A percentile compares a stretch with the other conserved stretches of the same genome.
phyloP scores from a whole-genome alignment of 257 asterid genomes.

The Plantago ovata region DNA sequence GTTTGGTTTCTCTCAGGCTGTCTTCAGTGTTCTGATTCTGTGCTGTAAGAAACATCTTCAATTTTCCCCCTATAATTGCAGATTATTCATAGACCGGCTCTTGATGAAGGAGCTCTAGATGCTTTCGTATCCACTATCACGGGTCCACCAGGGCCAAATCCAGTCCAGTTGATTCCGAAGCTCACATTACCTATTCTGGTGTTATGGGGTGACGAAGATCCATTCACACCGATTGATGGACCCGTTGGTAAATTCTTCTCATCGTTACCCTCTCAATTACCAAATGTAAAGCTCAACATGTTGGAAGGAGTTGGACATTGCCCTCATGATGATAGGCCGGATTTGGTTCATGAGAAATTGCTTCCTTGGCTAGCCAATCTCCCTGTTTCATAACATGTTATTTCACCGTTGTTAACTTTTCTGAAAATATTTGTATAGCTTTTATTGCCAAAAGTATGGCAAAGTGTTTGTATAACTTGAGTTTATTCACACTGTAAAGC shows the following conservation, averaged over 20 bases:
- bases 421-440: background rate
- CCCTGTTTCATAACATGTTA: conserved; percentile 23
- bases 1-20: too few relatives aligned
- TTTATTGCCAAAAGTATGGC: conserved; percentile 12
- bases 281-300: conserved; percentile 54
- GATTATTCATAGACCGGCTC: conserved; percentile 80
- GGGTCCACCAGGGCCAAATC: conserved; percentile 95
- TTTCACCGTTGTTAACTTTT: background rate
- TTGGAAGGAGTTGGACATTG: conserved; percentile 92
- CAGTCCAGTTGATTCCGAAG: conserved; percentile 61
- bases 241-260: conserved; percentile 94
- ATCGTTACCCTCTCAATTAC: conserved; percentile 37
- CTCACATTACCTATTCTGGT: conserved; percentile 59
- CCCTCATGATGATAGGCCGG: conserved; percentile 94
- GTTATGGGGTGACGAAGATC: conserved; percentile 84
- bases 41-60: background rate
- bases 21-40: background rate
- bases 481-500: too few relatives aligned
- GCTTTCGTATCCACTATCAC: conserved; percentile 92
- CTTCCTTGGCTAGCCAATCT: conserved; percentile 83
- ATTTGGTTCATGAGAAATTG: conserved; percentile 71
- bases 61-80: conserved; percentile 22
- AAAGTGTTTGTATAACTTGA: background rate
- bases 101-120: conserved; percentile 89
- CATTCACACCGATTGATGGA: conserved; percentile 87